Evolutionary conservation across 495 filamentous ascomycete species (phyloP).

Genomic region (Thermothielavioides terrestris): DNA sequence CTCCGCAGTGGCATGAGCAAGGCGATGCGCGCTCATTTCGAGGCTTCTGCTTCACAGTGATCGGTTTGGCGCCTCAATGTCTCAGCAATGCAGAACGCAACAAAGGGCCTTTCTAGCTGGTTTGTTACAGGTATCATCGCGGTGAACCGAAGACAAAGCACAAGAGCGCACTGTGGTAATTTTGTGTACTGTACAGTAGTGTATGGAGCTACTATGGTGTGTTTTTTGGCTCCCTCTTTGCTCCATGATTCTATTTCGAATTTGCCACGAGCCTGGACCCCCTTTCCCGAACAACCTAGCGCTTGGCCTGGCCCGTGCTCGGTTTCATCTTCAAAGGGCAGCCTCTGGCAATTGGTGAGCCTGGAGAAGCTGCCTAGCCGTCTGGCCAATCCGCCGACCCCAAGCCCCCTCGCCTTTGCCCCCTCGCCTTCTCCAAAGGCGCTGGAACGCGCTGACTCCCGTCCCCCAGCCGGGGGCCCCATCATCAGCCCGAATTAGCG

Average conservation of each 20-base stretch:
- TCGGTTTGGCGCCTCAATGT: too few species aligned
- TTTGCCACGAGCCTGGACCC: not conserved
- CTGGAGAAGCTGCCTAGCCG: constrained; percentile 6
- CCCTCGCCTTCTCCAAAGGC: not conserved
- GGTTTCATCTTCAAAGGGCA: constrained; percentile 23
- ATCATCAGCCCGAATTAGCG: constrained; percentile 24
- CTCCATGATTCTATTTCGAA: not conserved
- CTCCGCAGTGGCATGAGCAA: too few species aligned
- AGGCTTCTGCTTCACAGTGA: too few species aligned
- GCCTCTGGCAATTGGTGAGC: constrained; percentile 21
- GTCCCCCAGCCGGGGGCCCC: not conserved
- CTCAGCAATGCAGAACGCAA: too few species aligned
- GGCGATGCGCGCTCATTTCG: too few species aligned
- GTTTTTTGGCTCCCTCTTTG: too few species aligned
- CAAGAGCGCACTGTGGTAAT: too few species aligned
- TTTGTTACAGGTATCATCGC: too few species aligned
- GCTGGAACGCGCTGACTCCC: not conserved
- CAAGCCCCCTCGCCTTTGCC: constrained; percentile 8
- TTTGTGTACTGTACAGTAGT: too few species aligned
- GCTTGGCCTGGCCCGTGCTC: constrained; percentile 22
- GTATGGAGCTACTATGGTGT: constrained; percentile 5
- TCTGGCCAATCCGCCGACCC: constrained; percentile 16
- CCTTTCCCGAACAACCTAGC: constrained; percentile 22
- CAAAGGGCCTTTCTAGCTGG: too few species aligned
- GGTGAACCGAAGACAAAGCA: too few species aligned